Base-by-base conservation (phyloP, 2,329 filamentous ascomycete genomes). In the Bipolaris oryzae region DNA sequence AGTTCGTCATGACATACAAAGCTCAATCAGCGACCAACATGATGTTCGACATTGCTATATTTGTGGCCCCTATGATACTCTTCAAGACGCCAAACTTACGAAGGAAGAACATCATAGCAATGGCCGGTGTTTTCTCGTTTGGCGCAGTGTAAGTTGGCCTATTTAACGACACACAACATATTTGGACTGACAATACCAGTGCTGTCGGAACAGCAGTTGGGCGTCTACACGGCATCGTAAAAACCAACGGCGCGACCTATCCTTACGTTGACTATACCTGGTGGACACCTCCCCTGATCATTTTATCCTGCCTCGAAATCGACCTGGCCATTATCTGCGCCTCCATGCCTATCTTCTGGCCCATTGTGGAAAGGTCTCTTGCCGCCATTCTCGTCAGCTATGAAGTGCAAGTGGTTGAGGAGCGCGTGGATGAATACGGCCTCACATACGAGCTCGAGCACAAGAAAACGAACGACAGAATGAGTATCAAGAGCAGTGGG, bases 271-370 rank as follows among this genome's bases (percentile, higher is more conserved):
- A 76, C 58, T 70, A 69, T 28, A 75, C 72, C 13, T 75, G 66
- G 69, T 68, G 63, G 59, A 50, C 69, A 1, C 68, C 70, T 7
- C 46, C 60, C n/a, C 57, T 60, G 42, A 66, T 71, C 35, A 53
- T 74, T 16, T 59, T 74, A 1, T 69, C 72, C 10, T 68, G 64
- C 37, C 64, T 74, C 47, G 73, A 76, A 34, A 67, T 74, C 57
- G 61, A 74, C 21, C 57, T 74, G 20, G 73, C 72, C 23, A 69
- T 75, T 33, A 69, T 72, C 33, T 72, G 70, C 57, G 72, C 73
- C 15, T 72, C 69, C 4, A 72, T 75, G 50, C 73, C 73, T 7
- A 71, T 75, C 38, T 75, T 75, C 64, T 75, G 72, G 72, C 73
- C 73, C 3, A 55, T 73, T 7, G 57, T 75, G 46, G 62, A 69